These are phyloP conservation scores for Torrubiella hemipterigena DNA, from an alignment of 2,329 filamentous ascomycete species.

Conservation along the genomic window DNA sequence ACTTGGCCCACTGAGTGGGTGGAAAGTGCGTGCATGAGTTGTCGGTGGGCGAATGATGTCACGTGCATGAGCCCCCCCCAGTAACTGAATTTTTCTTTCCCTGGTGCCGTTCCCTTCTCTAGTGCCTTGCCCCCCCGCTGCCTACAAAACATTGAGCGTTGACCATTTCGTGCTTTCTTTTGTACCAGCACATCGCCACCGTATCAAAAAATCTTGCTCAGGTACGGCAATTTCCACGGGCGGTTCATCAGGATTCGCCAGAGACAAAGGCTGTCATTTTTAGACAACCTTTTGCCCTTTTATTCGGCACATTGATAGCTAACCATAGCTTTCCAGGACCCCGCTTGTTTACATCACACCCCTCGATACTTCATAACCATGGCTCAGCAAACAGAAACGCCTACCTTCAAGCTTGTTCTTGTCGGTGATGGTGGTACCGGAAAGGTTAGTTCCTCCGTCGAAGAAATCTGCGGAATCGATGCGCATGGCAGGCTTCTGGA, in stretches of 20 bases:
- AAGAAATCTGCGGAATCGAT: constrained; percentile 25
- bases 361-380: constrained; percentile 27
- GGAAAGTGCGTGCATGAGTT: too few species aligned
- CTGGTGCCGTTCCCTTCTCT: too few species aligned
- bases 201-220: constrained; percentile 1
- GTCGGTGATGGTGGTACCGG: constrained; percentile 98
- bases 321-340: constrained; percentile 24
- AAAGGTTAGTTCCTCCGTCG: constrained; percentile 51
- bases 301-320: constrained; percentile 11
- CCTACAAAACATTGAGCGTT: constrained; percentile 27
- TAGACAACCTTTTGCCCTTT: too few species aligned
- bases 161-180: constrained; percentile 23
- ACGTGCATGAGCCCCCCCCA: constrained; percentile 21
- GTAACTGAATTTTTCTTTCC: constrained; percentile 31
- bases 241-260: too few species aligned
- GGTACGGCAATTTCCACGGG: neutral
- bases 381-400: constrained; percentile 43
- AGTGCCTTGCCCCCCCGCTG: constrained; percentile 26
- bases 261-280: too few species aligned
- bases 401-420: constrained; percentile 99
- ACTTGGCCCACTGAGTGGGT: too few species aligned
- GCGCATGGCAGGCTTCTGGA: too few species aligned
- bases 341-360: constrained; percentile 34
- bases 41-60: too few species aligned
- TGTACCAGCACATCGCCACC: constrained; percentile 16